phyloP scores from a whole-genome alignment of 805 yeast species.

The Zygosaccharomyces kombuchaensis region DNA sequence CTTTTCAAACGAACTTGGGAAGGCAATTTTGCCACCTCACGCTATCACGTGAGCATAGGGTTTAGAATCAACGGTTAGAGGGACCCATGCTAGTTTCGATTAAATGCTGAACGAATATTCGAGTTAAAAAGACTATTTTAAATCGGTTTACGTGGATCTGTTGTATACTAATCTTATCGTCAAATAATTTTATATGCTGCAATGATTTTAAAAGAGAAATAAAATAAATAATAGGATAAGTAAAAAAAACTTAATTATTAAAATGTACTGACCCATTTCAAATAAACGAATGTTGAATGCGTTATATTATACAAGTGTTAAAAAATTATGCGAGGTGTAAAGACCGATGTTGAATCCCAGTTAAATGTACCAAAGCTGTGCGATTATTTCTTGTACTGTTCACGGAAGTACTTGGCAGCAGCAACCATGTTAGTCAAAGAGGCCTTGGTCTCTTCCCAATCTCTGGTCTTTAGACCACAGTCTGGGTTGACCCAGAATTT shows the following conservation, averaged over 20 bases:
- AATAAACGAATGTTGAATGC: slow-evolving; percentile 37
- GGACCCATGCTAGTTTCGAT: no score
- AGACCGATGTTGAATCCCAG: slow-evolving; percentile 34
- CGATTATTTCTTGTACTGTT: slow-evolving; percentile 38
- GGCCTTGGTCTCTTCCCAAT: slow-evolving; percentile 95
- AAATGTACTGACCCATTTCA: background rate
- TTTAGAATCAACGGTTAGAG: background rate
- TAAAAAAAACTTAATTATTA: background rate
- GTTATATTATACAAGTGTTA: slow-evolving; percentile 26
- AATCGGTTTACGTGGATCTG: no score
- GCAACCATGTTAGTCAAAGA: slow-evolving; percentile 98
- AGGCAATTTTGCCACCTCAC: background rate
- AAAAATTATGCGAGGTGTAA: slow-evolving; percentile 11
- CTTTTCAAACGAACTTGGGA: background rate
- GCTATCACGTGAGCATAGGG: background rate
- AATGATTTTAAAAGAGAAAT: background rate
- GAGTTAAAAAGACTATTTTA: no score
- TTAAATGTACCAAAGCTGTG: slow-evolving; percentile 7
- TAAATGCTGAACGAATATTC: no score
- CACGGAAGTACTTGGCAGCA: slow-evolving; percentile 95
- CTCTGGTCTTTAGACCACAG: slow-evolving; percentile 99
- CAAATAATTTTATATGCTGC: no score
- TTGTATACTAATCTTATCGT: no score
- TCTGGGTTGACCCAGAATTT: slow-evolving; percentile 99
- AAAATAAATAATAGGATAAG: background rate